Evolutionary conservation across 2,329 filamentous ascomycete species (phyloP).

Genomic region (Neonectria hederae): DNA sequence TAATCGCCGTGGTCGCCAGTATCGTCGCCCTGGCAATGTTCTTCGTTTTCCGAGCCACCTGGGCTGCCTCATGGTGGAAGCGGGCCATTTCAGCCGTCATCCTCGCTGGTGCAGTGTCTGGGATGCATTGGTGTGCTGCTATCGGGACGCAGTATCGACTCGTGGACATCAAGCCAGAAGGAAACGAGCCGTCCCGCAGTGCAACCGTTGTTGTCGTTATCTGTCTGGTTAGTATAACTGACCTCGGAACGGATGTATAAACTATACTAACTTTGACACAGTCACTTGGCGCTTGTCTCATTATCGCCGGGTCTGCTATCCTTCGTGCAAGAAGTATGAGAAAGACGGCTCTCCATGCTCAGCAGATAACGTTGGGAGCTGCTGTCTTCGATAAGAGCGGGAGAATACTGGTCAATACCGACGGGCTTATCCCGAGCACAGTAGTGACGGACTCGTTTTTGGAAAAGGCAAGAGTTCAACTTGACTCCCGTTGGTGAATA

Average conservation of each 20-base stretch:
- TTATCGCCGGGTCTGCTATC: constrained; percentile 65
- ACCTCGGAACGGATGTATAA: too few species aligned
- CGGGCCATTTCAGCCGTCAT: constrained; percentile 71
- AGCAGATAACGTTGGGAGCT: constrained; percentile 67
- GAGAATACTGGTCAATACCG: constrained; percentile 73
- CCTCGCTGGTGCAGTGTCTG: constrained; percentile 78
- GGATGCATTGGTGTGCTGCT: constrained; percentile 88
- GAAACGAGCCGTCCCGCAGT: constrained; percentile 62
- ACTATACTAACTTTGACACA: constrained; percentile 42
- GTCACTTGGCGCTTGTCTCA: constrained; percentile 69
- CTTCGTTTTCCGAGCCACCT: constrained; percentile 78
- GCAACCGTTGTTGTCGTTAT: constrained; percentile 79
- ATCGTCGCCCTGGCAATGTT: constrained; percentile 77
- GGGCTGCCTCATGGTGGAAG: constrained; percentile 84
- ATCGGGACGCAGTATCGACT: constrained; percentile 75
- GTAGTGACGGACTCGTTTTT: constrained; percentile 84
- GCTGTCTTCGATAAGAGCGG: constrained; percentile 75
- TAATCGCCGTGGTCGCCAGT: constrained; percentile 79
- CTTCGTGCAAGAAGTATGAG: constrained; percentile 63
- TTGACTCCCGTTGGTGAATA: neutral
- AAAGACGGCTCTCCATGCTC: constrained; percentile 66
- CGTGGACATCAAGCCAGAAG: constrained; percentile 49
- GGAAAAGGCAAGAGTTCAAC: constrained; percentile 60
- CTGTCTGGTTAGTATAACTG: constrained; percentile 64
- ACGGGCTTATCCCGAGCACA: constrained; percentile 74